phyloP scores from a whole-genome alignment of 176 grass and related monocot genomes.

The bread wheat (Triticum aestivum) region DNA sequence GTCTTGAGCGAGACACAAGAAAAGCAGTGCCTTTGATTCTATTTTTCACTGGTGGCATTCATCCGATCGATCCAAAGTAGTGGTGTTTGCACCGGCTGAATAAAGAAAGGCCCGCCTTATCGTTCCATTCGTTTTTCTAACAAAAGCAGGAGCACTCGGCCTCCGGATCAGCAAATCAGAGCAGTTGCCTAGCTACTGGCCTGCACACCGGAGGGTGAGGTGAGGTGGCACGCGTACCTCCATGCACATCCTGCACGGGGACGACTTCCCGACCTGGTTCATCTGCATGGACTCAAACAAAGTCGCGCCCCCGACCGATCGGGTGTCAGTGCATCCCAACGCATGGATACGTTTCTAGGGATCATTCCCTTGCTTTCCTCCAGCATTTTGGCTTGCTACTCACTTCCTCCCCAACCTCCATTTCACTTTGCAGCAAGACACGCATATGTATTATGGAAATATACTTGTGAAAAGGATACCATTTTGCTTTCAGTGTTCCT shows the following conservation, averaged over 20 bases:
- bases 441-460: not conserved
- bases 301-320: not conserved
- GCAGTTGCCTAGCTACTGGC: not conserved
- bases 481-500: too few relatives aligned
- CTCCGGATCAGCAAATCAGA: conserved; percentile 3
- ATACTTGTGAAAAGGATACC: not conserved
- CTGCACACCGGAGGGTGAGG: not conserved
- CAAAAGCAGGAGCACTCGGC: conserved; percentile 30
- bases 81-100: conserved; percentile 5
- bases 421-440: not conserved
- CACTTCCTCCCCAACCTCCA: not conserved
- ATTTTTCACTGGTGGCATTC: not conserved
- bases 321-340: conserved; percentile 19
- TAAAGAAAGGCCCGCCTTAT: conserved; percentile 29
- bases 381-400: not conserved
- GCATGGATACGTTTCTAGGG: not conserved
- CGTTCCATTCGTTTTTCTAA: not conserved
- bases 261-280: conserved; percentile 23
- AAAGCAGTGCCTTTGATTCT: not conserved
- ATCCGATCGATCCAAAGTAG: not conserved
- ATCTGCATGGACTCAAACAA: not conserved
- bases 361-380: not conserved
- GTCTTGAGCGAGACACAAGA: not conserved
- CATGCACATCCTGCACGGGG: conserved; percentile 7
- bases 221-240: not conserved